A percentile compares a stretch with the other conserved stretches of the same genome.
Conservation (phyloP, 495 filamentous ascomycete genomes). For the Aspergillus avenaceus region DNA sequence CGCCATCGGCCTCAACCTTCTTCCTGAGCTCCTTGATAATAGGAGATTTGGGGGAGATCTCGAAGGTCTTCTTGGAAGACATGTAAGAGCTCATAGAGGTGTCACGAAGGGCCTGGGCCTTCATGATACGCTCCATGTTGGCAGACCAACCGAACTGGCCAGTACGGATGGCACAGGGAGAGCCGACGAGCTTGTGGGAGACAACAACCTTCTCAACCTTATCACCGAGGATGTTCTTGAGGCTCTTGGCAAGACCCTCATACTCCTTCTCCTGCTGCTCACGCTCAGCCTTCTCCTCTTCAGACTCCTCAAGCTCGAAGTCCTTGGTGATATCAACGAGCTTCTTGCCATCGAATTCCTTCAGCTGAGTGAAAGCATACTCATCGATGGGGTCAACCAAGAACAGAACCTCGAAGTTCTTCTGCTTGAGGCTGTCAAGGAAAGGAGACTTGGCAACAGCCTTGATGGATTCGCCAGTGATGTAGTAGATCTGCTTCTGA, state of each 20-base stretch:
- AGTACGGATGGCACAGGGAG: conserved; percentile 98
- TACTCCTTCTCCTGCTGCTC: conserved; percentile 98
- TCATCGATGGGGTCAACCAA: conserved; percentile 98
- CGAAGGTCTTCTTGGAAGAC: conserved; percentile 99
- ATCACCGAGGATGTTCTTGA: conserved; percentile 99
- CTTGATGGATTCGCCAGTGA: conserved; percentile 99
- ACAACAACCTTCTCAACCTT: conserved; percentile 99
- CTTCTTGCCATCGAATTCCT: conserved; percentile 99
- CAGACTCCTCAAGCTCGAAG: conserved; percentile 99
- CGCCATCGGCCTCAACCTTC: conserved; percentile 95
- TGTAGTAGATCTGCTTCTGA: conserved; percentile 99
- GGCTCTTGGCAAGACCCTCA: conserved; percentile 85
- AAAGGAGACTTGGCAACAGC: conserved; percentile 97
- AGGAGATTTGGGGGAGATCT: conserved; percentile 96
- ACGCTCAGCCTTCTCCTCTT: conserved; percentile 96
- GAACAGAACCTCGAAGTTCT: conserved; percentile 99
- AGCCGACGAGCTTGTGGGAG: conserved; percentile 91
- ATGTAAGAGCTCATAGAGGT: conserved; percentile 99
- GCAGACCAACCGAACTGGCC: conserved; percentile 99
- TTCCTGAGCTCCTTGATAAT: conserved; percentile 99
- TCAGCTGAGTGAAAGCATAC: conserved; percentile 99
- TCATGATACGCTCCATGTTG: conserved; percentile 99
- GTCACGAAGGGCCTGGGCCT: conserved; percentile 98
- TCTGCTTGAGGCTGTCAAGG: conserved; percentile 98
- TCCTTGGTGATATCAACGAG: conserved; percentile 99